phyloP scores from a whole-genome alignment of 2,329 filamentous ascomycete genomes.

The Alternaria burnsii region DNA sequence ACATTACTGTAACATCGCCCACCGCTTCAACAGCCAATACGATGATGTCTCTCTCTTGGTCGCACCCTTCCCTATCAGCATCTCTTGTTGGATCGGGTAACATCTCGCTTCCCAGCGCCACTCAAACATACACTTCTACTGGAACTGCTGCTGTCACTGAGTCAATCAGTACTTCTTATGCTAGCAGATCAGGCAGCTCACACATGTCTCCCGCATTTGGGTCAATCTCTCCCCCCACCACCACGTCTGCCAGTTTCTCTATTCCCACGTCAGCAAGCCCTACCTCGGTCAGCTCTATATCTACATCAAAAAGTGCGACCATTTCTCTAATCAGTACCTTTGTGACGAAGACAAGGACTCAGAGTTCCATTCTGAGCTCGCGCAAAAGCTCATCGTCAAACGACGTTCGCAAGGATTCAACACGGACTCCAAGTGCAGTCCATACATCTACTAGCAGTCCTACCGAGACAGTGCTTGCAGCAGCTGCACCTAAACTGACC shows the following conservation, averaged over 20 bases:
- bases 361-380: neutral
- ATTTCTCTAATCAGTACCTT: neutral
- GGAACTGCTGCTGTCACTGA: neutral
- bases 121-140: neutral
- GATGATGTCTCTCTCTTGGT: neutral
- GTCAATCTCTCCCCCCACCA: neutral
- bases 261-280: neutral
- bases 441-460: slow-evolving; percentile 22
- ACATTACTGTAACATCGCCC: neutral
- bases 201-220: no score
- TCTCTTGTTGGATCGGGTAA: neutral
- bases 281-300: neutral
- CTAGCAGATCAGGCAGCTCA: neutral
- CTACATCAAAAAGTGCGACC: neutral
- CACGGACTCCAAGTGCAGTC: neutral
- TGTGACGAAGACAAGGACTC: neutral
- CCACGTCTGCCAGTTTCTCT: neutral
- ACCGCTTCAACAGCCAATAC: neutral
- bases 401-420: neutral
- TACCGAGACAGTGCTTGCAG: slow-evolving; percentile 18
- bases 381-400: neutral
- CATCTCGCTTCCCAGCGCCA: neutral
- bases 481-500: slow-evolving; percentile 31
- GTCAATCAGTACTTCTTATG: neutral
- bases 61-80: neutral